Evolutionary conservation across 225 moss, liverwort and hornwort species (phyloP).

Genomic region (Pseudoscleropodium purum): DNA sequence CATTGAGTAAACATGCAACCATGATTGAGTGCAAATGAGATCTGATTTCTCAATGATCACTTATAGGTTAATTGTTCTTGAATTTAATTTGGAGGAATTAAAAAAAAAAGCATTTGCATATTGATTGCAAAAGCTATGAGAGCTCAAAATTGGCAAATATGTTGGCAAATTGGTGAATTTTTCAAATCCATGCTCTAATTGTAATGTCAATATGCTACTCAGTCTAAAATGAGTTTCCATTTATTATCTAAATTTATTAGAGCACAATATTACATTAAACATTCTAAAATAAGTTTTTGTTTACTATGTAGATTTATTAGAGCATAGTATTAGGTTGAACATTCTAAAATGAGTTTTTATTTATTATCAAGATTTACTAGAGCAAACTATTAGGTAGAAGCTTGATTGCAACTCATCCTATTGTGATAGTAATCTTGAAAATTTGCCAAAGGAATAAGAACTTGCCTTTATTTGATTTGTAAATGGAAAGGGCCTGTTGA

Average conservation of each 20-base stretch:
- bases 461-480: neutral
- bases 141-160: neutral
- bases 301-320: neutral
- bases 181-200: neutral
- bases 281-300: neutral
- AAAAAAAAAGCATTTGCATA: fast-evolving
- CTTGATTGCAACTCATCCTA: neutral
- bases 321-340: fast-evolving
- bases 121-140: neutral
- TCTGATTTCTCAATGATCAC: fast-evolving
- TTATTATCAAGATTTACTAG: neutral
- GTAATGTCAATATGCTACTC: fast-evolving
- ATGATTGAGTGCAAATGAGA: neutral
- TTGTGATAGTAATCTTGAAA: neutral
- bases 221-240: neutral
- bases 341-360: neutral
- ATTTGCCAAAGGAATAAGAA: neutral
- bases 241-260: neutral
- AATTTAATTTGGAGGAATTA: neutral
- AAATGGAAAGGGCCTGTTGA: neutral
- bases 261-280: neutral
- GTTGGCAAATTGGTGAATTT: neutral
- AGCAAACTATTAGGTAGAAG: neutral
- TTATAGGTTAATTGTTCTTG: too few species aligned
- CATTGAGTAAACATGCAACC: neutral